phyloP scores from a whole-genome alignment of 306 rosid genomes.

The Trichosanthes truncata region DNA sequence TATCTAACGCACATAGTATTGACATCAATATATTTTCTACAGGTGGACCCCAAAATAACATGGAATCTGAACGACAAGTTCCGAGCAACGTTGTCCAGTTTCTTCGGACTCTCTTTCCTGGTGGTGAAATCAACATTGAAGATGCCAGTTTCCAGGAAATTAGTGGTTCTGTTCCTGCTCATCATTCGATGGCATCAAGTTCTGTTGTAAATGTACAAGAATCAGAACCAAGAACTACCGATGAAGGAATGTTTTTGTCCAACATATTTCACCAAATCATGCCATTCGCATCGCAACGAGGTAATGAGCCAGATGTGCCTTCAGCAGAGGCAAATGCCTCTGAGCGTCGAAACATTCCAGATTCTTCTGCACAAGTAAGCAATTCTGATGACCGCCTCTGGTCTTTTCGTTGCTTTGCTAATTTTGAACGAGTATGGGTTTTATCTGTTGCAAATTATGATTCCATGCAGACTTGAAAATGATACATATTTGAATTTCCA shows the following conservation, averaged over 20 bases:
- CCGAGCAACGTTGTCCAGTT: conserved; percentile 53
- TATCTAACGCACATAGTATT: conserved; percentile 41
- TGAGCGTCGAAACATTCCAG: conserved; percentile 26
- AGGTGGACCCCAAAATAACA: conserved; percentile 52
- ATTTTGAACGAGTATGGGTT: neutral
- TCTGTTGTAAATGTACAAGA: conserved; percentile 31
- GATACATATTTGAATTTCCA: neutral
- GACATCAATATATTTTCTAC: conserved; percentile 57
- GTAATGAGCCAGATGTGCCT: conserved; percentile 24
- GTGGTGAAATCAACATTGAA: conserved; percentile 81
- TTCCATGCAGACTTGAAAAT: neutral
- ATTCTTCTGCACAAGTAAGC: conserved; percentile 48
- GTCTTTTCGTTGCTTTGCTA: neutral
- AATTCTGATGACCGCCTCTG: conserved; percentile 1
- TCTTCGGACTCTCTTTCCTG: conserved; percentile 62
- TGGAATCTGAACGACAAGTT: conserved; percentile 64
- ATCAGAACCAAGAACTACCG: conserved; percentile 53
- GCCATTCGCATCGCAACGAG: conserved; percentile 62
- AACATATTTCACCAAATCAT: conserved; percentile 68
- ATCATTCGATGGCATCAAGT: conserved; percentile 41
- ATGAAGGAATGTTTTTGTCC: conserved; percentile 77
- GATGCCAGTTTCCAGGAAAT: conserved; percentile 52
- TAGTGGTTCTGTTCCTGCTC: conserved; percentile 27
- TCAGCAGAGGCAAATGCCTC: conserved; percentile 29
- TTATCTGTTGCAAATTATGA: neutral